Conservation (phyloP, 1,284 basidiomycete species). For the Anthracocystis panici-leucophaei region DNA sequence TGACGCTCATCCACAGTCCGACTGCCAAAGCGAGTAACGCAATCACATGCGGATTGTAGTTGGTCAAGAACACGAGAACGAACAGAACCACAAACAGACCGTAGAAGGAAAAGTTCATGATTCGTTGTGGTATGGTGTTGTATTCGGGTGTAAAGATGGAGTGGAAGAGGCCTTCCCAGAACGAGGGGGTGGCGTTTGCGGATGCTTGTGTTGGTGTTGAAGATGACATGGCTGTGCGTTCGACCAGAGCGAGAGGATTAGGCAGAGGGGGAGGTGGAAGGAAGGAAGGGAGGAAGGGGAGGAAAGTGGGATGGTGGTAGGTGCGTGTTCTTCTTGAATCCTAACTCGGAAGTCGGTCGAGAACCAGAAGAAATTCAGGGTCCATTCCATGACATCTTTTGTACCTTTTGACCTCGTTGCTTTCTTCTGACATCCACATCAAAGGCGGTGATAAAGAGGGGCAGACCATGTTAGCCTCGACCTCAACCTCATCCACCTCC, state of each 20-base stretch:
- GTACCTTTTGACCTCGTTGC: background rate
- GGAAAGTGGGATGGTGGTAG: background rate
- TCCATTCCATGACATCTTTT: conserved; percentile 7
- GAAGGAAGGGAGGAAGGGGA: background rate
- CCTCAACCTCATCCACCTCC: conserved; percentile 11
- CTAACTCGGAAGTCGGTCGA: conserved; percentile 27
- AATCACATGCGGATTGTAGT: conserved; percentile 69
- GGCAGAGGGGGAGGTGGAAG: no score
- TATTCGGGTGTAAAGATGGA: conserved; percentile 63
- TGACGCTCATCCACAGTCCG: conserved; percentile 68
- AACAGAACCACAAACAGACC: conserved; percentile 68
- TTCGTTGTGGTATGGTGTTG: conserved; percentile 57
- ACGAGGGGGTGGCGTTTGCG: background rate
- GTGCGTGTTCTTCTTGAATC: conserved; percentile 17
- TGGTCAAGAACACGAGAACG: conserved; percentile 64
- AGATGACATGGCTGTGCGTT: conserved; percentile 8
- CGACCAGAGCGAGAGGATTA: background rate
- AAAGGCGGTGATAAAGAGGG: background rate
- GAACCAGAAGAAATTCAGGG: conserved; percentile 13
- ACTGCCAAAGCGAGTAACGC: conserved; percentile 65
- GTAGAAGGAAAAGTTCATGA: conserved; percentile 70
- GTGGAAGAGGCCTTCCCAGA: conserved; percentile 53
- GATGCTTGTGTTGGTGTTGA: conserved; percentile 6
- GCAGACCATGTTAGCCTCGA: conserved; percentile 15
- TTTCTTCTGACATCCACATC: background rate